Conservation (phyloP, 331 rosid genomes). For the Prunus yedoensis region DNA sequence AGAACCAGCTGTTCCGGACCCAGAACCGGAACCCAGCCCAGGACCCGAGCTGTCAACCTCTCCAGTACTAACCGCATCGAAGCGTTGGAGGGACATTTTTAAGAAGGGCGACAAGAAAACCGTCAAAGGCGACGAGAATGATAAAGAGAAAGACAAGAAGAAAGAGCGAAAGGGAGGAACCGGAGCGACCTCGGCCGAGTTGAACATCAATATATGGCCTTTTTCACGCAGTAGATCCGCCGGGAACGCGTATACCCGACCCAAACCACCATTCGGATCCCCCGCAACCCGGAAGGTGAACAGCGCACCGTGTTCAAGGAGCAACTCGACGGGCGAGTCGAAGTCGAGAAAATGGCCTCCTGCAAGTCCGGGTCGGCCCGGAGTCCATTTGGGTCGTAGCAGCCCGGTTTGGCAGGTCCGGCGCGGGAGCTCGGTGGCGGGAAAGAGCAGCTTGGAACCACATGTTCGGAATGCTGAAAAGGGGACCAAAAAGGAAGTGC, state of each 20-base stretch:
- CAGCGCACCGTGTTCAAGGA: slow-evolving; percentile 97
- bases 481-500: no score
- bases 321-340: slow-evolving; percentile 92
- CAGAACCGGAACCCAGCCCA: slow-evolving; percentile 34
- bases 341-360: slow-evolving; percentile 97
- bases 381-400: slow-evolving; percentile 78
- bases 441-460: no score
- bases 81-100: slow-evolving; percentile 90
- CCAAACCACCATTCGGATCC: slow-evolving; percentile 55
- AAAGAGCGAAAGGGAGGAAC: slow-evolving; percentile 47
- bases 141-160: slow-evolving; percentile 44
- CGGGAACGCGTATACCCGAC: slow-evolving; percentile 63
- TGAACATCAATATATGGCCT: slow-evolving; percentile 95
- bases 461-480: no score
- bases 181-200: slow-evolving; percentile 63
- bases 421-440: no score
- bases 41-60: slow-evolving; percentile 34
- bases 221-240: slow-evolving; percentile 94
- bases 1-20: slow-evolving; percentile 12
- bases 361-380: slow-evolving; percentile 78
- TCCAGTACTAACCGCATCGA: slow-evolving; percentile 47
- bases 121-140: slow-evolving; percentile 25
- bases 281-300: slow-evolving; percentile 60
- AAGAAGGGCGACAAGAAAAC: slow-evolving; percentile 60
- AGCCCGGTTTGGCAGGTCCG: slow-evolving; percentile 95